A percentile compares a stretch with the other conserved stretches of the same genome.
phyloP scores from a whole-genome alignment of 345 rosid species.

The Kernera saxatilis region DNA sequence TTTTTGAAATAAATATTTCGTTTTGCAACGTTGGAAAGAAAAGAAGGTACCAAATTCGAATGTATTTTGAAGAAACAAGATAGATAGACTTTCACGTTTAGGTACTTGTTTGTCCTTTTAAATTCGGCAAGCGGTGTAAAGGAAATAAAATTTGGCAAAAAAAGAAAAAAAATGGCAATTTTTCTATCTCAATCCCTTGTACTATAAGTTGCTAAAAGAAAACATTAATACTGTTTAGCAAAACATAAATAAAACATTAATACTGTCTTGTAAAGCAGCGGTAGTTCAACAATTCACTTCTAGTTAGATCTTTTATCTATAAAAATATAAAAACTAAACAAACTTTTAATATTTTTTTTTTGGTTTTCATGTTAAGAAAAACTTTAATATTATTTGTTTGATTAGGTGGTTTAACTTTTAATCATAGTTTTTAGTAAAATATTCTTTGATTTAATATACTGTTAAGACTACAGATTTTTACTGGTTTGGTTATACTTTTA shows the following conservation, averaged over 20 bases:
- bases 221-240: no score
- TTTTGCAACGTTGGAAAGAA: background rate
- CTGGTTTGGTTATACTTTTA: no score
- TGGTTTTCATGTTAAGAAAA: no score
- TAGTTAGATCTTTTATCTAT: no score
- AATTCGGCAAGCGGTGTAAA: background rate
- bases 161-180: no score
- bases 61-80: constrained; percentile 13
- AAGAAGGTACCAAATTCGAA: background rate
- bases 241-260: background rate
- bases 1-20: background rate
- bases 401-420: no score
- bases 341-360: no score
- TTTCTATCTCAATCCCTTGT: background rate
- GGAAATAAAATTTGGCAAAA: background rate
- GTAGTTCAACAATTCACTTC: background rate
- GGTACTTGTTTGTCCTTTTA: constrained; percentile 15
- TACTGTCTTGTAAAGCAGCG: background rate
- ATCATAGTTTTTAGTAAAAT: no score
- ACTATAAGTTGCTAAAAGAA: background rate
- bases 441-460: no score
- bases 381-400: no score
- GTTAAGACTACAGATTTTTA: no score
- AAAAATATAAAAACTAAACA: no score
- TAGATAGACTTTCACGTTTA: constrained; percentile 10